Base-by-base conservation (phyloP, 305 asterid species). In the Fraxinus velutina region DNA sequence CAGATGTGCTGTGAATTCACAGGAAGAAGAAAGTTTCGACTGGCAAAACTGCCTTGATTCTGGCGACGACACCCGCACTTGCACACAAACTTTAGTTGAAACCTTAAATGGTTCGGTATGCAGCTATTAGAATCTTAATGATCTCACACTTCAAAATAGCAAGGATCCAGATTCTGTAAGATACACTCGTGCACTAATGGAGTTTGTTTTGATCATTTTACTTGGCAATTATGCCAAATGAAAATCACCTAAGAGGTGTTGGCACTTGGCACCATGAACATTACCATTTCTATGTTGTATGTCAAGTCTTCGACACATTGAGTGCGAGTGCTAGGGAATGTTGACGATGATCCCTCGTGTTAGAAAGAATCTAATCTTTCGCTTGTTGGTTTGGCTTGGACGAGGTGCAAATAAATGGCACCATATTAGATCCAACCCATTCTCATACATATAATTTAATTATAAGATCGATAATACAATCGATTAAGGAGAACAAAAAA, bases 361-460 rank as follows among this genome's bases (percentile, higher is more conserved):
- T n/a, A 15, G 60, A 13, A 50, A 50, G 60, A 15, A 13, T 50
- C 2, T 50, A n/a, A 50, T 4, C 21, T 3, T 13, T 47, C 17
- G 6, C 17, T 4, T 44, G 55, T 4, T 44, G 55, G 55, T 13
- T 44, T 44, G 55, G 17, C 55, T 42, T 37, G 44, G 44, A 7
- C 44, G 10, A 37, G 44, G 44, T 37, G 44, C 52, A 12, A 44
- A 44, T 44, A 13, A 44, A 44, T 44, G 55, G 52, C 3, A 44
- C 55, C 55, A 12, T 44, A 44, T 75, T 6, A 62, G 6, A 22
- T 32, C 78, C 74, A 75, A 74, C 83, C 77, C 76, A 66, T 60
- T 77, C 71, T 82, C 68, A 71, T 73, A 27, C 44, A 42, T 47
- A 37, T 75, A 22, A 36, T 8, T 21, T 73, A 79, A 34, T 47